Percentiles rank a stretch among this genome's conserved stretches.
phyloP scores from a whole-genome alignment of 2,329 filamentous ascomycete genomes.

The Arthrobotrys sinensis region DNA sequence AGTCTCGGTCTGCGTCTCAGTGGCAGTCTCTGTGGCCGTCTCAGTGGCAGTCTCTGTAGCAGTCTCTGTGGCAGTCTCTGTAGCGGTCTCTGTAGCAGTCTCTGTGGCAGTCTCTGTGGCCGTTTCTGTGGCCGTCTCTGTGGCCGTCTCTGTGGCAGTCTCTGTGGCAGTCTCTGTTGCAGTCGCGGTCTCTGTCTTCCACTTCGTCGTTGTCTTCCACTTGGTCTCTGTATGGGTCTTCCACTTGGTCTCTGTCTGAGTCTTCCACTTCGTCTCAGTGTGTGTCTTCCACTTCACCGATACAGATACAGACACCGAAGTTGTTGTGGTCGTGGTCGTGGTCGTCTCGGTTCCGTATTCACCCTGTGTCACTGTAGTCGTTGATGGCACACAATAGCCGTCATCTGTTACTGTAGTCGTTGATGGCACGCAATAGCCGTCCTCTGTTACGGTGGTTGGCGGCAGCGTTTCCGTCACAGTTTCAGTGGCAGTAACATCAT shows the following conservation, averaged over 20 bases:
- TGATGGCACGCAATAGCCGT: not conserved
- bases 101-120: conserved; percentile 20
- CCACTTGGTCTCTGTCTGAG: conserved; percentile 22
- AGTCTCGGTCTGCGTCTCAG: conserved; percentile 17
- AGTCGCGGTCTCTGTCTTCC: not conserved
- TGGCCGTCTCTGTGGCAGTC: conserved; percentile 22
- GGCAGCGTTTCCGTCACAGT: conserved; percentile 5
- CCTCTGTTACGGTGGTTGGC: not conserved
- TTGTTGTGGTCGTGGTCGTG: conserved; percentile 16
- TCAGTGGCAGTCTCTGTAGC: conserved; percentile 23
- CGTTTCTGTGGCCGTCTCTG: too few species aligned
- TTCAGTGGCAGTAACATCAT: not conserved
- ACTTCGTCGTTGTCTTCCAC: conserved; percentile 40
- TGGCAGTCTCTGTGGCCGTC: conserved; percentile 27
- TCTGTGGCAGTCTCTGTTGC: conserved; percentile 24
- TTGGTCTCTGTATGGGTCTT: conserved; percentile 40
- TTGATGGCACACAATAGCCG: not conserved
- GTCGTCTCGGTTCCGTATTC: conserved; percentile 7
- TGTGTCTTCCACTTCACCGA: conserved; percentile 7
- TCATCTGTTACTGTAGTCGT: not conserved
- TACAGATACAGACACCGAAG: conserved; percentile 20
- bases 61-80: conserved; percentile 18
- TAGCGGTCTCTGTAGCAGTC: conserved; percentile 25
- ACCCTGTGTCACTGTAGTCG: not conserved
- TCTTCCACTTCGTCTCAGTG: conserved; percentile 29